phyloP scores from a whole-genome alignment of 768 basidiomycete species.

The Agrocybe pediades region DNA sequence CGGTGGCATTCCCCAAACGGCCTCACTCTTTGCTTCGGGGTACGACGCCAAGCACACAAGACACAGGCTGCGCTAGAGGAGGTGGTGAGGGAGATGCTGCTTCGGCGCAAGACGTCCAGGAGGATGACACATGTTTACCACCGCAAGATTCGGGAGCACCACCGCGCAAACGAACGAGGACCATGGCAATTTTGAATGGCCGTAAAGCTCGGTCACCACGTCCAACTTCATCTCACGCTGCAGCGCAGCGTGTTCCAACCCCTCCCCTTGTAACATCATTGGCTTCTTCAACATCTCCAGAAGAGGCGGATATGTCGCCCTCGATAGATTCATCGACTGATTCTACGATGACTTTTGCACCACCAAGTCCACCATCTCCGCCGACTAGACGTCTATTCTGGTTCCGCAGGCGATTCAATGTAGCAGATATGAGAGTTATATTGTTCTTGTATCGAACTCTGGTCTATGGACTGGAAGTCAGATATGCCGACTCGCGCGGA shows the following conservation, averaged over 20 bases:
- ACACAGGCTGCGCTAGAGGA: not conserved
- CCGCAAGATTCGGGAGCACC: not conserved
- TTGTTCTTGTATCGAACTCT: slow-evolving; percentile 14
- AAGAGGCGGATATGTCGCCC: not conserved
- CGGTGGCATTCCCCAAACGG: slow-evolving; percentile 18
- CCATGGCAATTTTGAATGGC: not conserved
- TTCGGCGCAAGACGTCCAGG: not conserved
- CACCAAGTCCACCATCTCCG: not conserved
- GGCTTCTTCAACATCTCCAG: not conserved
- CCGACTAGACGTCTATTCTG: not conserved
- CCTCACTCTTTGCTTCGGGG: slow-evolving; percentile 19
- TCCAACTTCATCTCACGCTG: not conserved
- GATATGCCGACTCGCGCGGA: not conserved
- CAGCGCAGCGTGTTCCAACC: not conserved
- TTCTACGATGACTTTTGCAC: not conserved
- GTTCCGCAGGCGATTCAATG: slow-evolving; percentile 1
- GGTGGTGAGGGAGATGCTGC: not conserved
- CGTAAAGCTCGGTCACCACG: not conserved
- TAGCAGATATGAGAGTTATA: slow-evolving; percentile 3
- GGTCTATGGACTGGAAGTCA: slow-evolving; percentile 14
- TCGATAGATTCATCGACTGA: not conserved
- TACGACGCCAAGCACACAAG: not conserved
- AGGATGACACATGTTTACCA: not conserved
- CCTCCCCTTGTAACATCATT: not conserved
- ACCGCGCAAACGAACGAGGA: slow-evolving; percentile 5